Evolutionary conservation across 1,284 basidiomycete genomes (phyloP).

Genomic region (Xerocomus amazonicus): DNA sequence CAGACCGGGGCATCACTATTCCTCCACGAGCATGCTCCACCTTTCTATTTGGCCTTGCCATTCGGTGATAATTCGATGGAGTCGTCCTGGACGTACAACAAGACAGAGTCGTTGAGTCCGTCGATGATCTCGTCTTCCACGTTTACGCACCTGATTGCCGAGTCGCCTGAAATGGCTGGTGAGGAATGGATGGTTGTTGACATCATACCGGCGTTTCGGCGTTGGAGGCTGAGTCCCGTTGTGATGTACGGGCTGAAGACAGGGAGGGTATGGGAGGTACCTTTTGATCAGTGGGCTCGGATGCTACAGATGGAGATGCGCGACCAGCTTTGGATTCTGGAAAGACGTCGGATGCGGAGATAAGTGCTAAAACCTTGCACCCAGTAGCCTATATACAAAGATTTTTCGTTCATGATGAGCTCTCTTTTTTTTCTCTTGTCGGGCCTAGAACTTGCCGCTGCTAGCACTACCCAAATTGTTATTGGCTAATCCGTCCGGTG

Average conservation of each 20-base stretch:
- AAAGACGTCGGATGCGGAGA: slow-evolving; percentile 23
- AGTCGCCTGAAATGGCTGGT: slow-evolving; percentile 30
- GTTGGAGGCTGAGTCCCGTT: slow-evolving; percentile 39
- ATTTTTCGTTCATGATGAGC: no score
- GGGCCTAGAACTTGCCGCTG: no score
- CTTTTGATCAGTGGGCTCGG: slow-evolving; percentile 20
- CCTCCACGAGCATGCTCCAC: slow-evolving; percentile 65
- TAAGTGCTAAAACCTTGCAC: no score
- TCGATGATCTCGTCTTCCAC: slow-evolving; percentile 37
- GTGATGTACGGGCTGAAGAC: slow-evolving; percentile 16
- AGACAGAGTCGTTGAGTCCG: slow-evolving; percentile 62
- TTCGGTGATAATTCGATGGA: not conserved
- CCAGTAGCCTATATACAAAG: no score
- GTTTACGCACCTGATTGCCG: slow-evolving; percentile 62
- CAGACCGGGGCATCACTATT: slow-evolving; percentile 93
- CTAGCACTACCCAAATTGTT: no score
- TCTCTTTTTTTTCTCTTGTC: no score
- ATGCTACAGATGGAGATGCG: slow-evolving; percentile 41
- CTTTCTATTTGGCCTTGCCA: slow-evolving; percentile 30
- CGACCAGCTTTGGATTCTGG: slow-evolving; percentile 54
- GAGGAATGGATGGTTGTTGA: slow-evolving; percentile 43
- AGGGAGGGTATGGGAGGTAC: slow-evolving; percentile 27
- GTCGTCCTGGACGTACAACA: slow-evolving; percentile 75
- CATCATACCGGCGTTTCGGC: slow-evolving; percentile 46
- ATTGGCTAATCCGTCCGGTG: no score